A percentile compares a stretch with the other conserved stretches of the same genome.
Conservation (phyloP, 2,329 filamentous ascomycete species). For the Venturia aucupariae region DNA sequence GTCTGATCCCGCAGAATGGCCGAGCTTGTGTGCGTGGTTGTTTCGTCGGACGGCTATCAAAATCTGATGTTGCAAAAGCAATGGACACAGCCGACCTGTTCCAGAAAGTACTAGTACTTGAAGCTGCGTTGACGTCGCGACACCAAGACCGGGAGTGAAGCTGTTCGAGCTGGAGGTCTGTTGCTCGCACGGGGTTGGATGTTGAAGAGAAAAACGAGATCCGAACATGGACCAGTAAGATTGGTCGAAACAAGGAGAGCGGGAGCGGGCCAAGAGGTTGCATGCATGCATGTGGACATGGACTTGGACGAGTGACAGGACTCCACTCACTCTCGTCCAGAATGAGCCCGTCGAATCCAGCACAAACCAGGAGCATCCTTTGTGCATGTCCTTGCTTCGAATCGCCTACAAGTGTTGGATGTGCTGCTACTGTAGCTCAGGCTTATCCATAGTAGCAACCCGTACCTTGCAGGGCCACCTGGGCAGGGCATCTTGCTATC, state of each 20-base stretch:
- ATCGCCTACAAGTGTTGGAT: too few relatives aligned
- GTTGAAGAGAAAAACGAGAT: neutral
- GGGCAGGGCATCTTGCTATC: too few relatives aligned
- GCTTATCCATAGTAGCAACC: too few relatives aligned
- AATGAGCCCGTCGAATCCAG: too few relatives aligned
- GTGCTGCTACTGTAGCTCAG: too few relatives aligned
- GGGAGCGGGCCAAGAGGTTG: neutral
- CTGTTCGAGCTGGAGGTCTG: too few relatives aligned
- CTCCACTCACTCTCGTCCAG: neutral
- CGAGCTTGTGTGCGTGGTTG: neutral
- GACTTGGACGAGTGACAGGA: neutral
- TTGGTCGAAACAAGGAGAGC: conserved; percentile 1
- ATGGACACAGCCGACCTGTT: neutral
- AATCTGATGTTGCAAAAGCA: neutral
- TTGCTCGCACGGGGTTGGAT: neutral
- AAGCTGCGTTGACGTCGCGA: neutral
- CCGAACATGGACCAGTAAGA: neutral
- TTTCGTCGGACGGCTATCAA: neutral
- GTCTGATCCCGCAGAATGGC: neutral
- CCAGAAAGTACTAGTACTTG: neutral
- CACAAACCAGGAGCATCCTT: too few relatives aligned
- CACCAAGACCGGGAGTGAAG: neutral
- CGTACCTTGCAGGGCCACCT: too few relatives aligned
- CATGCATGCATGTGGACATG: too few relatives aligned
- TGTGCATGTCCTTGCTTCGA: neutral